Conservation (phyloP, 805 yeast species). For the Metschnikowia chrysomelidarum region DNA sequence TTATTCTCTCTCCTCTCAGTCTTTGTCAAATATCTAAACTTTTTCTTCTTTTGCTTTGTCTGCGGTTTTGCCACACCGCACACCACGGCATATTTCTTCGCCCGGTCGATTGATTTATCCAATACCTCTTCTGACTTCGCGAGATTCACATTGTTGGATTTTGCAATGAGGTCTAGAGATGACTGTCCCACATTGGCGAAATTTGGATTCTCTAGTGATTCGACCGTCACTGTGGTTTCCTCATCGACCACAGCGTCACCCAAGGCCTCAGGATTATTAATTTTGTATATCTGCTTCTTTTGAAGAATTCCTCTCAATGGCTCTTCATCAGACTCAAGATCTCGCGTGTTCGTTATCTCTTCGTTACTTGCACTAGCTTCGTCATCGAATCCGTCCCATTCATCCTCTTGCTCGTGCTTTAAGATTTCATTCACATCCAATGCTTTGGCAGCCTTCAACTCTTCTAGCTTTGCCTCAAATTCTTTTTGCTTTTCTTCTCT, state of each 20-base stretch:
- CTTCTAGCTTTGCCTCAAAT: conserved; percentile 59
- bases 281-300: conserved; percentile 30
- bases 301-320: conserved; percentile 20
- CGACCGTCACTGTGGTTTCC: conserved; percentile 53
- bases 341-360: conserved; percentile 1
- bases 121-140: conserved; percentile 65
- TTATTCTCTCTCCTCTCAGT: conserved; percentile 61
- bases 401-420: conserved; percentile 17
- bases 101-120: conserved; percentile 71
- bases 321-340: conserved; percentile 9
- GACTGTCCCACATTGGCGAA: conserved; percentile 31
- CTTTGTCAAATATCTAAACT: conserved; percentile 85
- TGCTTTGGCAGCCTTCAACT: conserved; percentile 48
- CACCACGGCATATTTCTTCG: conserved; percentile 77
- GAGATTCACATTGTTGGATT: conserved; percentile 69
- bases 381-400: conserved; percentile 42
- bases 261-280: conserved; percentile 25
- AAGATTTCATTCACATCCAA: conserved; percentile 17
- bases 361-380: conserved; percentile 11
- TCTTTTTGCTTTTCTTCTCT: conserved; percentile 70
- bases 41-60: conserved; percentile 42
- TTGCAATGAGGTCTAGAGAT: conserved; percentile 46
- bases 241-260: conserved; percentile 43
- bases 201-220: conserved; percentile 50
- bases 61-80: conserved; percentile 47